phyloP scores from a whole-genome alignment of 2,329 filamentous ascomycete genomes.

The Colletotrichum melonis region DNA sequence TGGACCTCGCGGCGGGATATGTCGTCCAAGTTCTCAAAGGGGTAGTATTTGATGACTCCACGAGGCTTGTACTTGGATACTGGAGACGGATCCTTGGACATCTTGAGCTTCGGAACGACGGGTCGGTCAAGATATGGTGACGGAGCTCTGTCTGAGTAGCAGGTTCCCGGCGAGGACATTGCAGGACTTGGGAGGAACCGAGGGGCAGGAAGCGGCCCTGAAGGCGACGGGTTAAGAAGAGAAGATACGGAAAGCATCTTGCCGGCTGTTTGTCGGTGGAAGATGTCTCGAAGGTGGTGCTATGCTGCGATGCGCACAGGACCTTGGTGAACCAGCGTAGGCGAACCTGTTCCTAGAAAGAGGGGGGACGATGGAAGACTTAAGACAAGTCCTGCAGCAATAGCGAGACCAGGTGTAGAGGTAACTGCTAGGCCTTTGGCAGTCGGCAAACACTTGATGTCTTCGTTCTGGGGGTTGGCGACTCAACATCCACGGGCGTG shows the following conservation, averaged over 20 bases:
- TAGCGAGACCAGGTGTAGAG: constrained; percentile 17
- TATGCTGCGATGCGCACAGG: constrained; percentile 26
- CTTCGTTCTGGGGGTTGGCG: constrained; percentile 25
- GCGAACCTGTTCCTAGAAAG: constrained; percentile 22
- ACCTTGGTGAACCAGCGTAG: constrained; percentile 25
- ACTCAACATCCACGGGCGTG: constrained; percentile 15
- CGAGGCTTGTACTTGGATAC: constrained; percentile 71
- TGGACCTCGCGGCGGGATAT: constrained; percentile 67
- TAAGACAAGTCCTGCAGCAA: constrained; percentile 48
- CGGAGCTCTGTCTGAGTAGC: constrained; percentile 46
- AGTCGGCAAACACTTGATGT: constrained; percentile 29
- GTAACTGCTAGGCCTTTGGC: constrained; percentile 23
- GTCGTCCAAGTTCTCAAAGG: constrained; percentile 75
- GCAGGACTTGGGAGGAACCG: constrained; percentile 55
- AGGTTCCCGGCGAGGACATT: constrained; percentile 48
- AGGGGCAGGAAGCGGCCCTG: constrained; percentile 52
- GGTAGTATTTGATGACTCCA: constrained; percentile 78
- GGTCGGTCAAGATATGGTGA: constrained; percentile 41
- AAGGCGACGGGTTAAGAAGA: constrained; percentile 72
- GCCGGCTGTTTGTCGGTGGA: constrained; percentile 40
- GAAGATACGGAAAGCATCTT: constrained; percentile 74
- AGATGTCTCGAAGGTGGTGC: constrained; percentile 35
- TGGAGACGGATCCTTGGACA: constrained; percentile 72
- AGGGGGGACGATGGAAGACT: constrained; percentile 38
- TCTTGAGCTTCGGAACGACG: constrained; percentile 62